These are phyloP conservation scores for Cymbidium sinense DNA, from an alignment of 106 monocot genomes.

Conservation along the genomic window DNA sequence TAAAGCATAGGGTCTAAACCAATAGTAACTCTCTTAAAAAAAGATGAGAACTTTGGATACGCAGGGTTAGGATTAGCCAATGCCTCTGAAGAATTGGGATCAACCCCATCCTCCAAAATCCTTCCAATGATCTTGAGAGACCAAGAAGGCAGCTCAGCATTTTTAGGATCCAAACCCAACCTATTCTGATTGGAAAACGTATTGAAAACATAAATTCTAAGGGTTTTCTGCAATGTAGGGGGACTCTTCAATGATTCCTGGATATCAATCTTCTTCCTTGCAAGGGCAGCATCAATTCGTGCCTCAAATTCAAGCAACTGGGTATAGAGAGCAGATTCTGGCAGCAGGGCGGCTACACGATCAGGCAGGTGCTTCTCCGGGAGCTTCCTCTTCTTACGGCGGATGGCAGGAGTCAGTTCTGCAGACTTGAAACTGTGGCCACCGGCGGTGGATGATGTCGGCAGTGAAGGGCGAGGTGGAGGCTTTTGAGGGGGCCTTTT, in stretches of 20 bases:
- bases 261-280: slow-evolving; percentile 87
- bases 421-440: slow-evolving; percentile 31
- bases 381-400: slow-evolving; percentile 90
- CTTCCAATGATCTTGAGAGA: slow-evolving; percentile 77
- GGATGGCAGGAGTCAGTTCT: slow-evolving; percentile 80
- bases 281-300: slow-evolving; percentile 74
- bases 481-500: slow-evolving; percentile 45
- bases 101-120: slow-evolving; percentile 67
- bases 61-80: slow-evolving; percentile 50
- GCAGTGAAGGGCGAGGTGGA: slow-evolving; percentile 21
- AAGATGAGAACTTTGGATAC: slow-evolving; percentile 85
- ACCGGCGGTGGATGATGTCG: slow-evolving; percentile 7
- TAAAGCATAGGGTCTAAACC: slow-evolving; percentile 61
- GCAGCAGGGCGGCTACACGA: slow-evolving; percentile 84
- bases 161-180: slow-evolving; percentile 21
- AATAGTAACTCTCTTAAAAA: slow-evolving; percentile 75
- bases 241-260: slow-evolving; percentile 79
- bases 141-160: slow-evolving; percentile 77
- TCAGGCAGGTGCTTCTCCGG: slow-evolving; percentile 92
- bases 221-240: slow-evolving; percentile 69
- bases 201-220: slow-evolving; percentile 91
- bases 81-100: slow-evolving; percentile 37
- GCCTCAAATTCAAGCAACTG: slow-evolving; percentile 92
- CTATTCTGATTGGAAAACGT: slow-evolving; percentile 67
- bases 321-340: slow-evolving; percentile 90